Percentiles rank a stretch among this genome's conserved stretches.
These are phyloP conservation scores for Pseudocercospora fuligena DNA, from an alignment of 2,329 filamentous ascomycete genomes.

Conservation along the genomic window DNA sequence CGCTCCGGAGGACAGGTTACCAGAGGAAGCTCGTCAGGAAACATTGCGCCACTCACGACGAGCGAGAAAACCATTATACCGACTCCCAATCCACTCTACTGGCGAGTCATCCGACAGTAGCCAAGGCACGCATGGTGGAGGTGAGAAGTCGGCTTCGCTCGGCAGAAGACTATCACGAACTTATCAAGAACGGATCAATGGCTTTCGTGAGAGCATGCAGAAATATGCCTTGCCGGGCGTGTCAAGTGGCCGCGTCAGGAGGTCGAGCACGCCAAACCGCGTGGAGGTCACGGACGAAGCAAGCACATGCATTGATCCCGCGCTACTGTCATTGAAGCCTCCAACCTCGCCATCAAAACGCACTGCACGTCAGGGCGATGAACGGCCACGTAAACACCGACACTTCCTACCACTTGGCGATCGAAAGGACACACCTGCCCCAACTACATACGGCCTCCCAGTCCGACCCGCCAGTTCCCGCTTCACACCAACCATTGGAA, in stretches of 20 bases:
- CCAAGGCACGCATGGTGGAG: neutral
- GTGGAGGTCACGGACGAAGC: slow-evolving; percentile 19
- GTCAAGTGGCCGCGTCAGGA: slow-evolving; percentile 28
- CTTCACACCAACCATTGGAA: slow-evolving; percentile 21
- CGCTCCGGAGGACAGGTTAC: neutral
- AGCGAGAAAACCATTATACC: slow-evolving; percentile 17
- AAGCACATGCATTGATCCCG: slow-evolving; percentile 17
- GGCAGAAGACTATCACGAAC: slow-evolving; percentile 23
- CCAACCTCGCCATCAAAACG: slow-evolving; percentile 40
- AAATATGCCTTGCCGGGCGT: slow-evolving; percentile 20
- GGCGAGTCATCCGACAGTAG: neutral
- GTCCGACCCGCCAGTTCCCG: slow-evolving; percentile 26
- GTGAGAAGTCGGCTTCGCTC: slow-evolving; percentile 20
- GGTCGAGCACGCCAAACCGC: slow-evolving; percentile 35
- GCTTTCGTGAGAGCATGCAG: slow-evolving; percentile 25
- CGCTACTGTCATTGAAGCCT: slow-evolving; percentile 16
- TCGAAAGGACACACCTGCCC: slow-evolving; percentile 42
- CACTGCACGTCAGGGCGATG: slow-evolving; percentile 33
- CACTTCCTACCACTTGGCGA: slow-evolving; percentile 28
- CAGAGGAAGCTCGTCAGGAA: slow-evolving; percentile 5
- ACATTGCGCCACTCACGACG: slow-evolving; percentile 7
- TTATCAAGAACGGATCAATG: slow-evolving; percentile 26
- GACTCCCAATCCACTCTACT: slow-evolving; percentile 3
- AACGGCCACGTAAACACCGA: slow-evolving; percentile 37
- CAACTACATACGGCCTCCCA: slow-evolving; percentile 30